phyloP scores from a whole-genome alignment of 2,329 filamentous ascomycete genomes.

The Biscogniauxia sp. region DNA sequence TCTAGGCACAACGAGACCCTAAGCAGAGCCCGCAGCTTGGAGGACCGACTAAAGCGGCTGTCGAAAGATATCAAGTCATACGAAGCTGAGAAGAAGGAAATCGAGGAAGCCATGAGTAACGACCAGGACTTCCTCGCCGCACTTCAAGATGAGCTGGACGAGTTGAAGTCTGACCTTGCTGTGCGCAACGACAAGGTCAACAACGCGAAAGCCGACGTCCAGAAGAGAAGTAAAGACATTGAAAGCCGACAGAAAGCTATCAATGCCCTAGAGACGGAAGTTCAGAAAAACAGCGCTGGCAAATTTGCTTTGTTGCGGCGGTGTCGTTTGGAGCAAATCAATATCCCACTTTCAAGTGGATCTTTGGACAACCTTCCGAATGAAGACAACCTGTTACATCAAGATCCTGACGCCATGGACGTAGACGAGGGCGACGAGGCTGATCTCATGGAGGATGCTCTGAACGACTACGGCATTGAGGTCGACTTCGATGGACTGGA shows the following conservation, averaged over 20 bases:
- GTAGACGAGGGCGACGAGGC: conserved; percentile 71
- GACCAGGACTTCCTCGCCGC: conserved; percentile 75
- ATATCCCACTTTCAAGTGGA: conserved; percentile 71
- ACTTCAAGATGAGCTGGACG: conserved; percentile 68
- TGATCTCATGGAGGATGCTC: conserved; percentile 59
- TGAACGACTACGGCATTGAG: conserved; percentile 89
- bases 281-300: conserved; percentile 79
- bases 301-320: conserved; percentile 82
- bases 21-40: conserved; percentile 65
- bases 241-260: conserved; percentile 73
- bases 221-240: conserved; percentile 81
- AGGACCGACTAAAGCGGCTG: conserved; percentile 65
- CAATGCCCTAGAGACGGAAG: conserved; percentile 74
- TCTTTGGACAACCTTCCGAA: conserved; percentile 86
- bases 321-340: conserved; percentile 91
- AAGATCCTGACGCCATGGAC: conserved; percentile 88
- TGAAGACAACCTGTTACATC: conserved; percentile 73
- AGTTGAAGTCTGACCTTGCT: conserved; percentile 64
- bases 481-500: conserved; percentile 81
- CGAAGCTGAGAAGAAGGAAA: conserved; percentile 67
- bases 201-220: conserved; percentile 75
- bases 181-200: conserved; percentile 72
- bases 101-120: conserved; percentile 70
- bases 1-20: conserved; percentile 56
- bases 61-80: conserved; percentile 68